These are phyloP conservation scores for Adansonia grandidieri DNA, from an alignment of 441 rosid species.

Conservation along the genomic window DNA sequence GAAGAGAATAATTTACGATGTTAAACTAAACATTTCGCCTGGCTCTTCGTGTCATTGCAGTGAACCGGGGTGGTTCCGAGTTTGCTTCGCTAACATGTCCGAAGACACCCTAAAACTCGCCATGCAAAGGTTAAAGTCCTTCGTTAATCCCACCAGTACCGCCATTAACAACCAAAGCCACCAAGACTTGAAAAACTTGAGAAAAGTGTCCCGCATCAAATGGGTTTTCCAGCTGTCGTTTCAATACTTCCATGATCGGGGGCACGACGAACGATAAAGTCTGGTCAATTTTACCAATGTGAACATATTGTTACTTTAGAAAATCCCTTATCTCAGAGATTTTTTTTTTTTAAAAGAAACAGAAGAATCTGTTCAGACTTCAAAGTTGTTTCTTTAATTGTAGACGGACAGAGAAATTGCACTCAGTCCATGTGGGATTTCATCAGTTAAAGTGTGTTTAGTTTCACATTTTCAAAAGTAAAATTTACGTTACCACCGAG, in stretches of 20 bases:
- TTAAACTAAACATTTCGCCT: conserved; percentile 81
- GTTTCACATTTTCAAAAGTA: conserved; percentile 26
- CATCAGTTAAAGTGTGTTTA: conserved; percentile 41
- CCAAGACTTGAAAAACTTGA: conserved; percentile 46
- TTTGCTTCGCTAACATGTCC: conserved; percentile 92
- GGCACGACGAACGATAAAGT: conserved; percentile 68
- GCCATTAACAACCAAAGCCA: conserved; percentile 39
- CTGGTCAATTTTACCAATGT: conserved; percentile 33
- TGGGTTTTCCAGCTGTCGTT: conserved; percentile 93
- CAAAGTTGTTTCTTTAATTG: conserved; percentile 29
- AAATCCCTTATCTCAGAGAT: conserved; percentile 18
- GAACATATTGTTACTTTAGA: conserved; percentile 12
- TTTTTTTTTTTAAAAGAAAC: neutral
- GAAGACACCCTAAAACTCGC: conserved; percentile 72
- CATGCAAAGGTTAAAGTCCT: conserved; percentile 62
- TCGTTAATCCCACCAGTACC: conserved; percentile 56
- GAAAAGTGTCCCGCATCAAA: conserved; percentile 56
- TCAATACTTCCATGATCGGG: conserved; percentile 46
- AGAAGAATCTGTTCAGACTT: no score
- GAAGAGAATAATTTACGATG: conserved; percentile 81
- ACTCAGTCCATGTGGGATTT: conserved; percentile 57
- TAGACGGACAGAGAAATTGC: conserved; percentile 37
- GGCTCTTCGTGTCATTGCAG: conserved; percentile 91
- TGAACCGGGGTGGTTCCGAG: conserved; percentile 95
- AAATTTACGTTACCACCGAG: conserved; percentile 17